Percentiles rank a stretch among this genome's conserved stretches.
These are phyloP conservation scores for Pythium dissotocum DNA, from an alignment of 352 stramenopile genomes.

Conservation along the genomic window DNA sequence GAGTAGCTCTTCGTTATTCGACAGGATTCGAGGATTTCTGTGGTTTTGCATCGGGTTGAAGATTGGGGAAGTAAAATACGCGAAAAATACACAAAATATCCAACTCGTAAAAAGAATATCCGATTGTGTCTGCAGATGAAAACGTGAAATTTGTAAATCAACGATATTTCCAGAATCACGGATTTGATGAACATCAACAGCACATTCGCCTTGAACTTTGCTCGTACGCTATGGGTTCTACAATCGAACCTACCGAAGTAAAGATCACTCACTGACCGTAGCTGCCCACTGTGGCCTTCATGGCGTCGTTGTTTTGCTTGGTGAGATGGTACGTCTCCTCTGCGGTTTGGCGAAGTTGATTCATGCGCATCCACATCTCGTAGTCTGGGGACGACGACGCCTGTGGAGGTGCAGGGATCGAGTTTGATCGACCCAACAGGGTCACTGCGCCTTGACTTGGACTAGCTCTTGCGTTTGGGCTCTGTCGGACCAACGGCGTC, in stretches of 20 bases:
- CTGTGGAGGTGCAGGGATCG: neutral
- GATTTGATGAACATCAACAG: no score
- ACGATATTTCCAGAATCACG: no score
- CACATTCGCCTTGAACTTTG: no score
- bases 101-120: neutral
- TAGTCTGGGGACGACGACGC: neutral
- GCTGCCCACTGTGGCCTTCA: neutral
- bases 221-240: no score
- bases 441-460: neutral
- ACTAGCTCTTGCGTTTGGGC: neutral
- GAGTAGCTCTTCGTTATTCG: slow-evolving; percentile 7
- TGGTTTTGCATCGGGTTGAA: slow-evolving; percentile 4
- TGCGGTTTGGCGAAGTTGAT: slow-evolving; percentile 10
- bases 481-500: neutral
- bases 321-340: slow-evolving; percentile 16
- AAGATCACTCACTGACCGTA: neutral
- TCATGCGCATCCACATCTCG: slow-evolving; percentile 13
- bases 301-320: slow-evolving; percentile 2
- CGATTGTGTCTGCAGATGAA: neutral
- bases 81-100: neutral
- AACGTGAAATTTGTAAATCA: neutral
- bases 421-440: neutral
- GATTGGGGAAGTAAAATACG: neutral
- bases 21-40: neutral
- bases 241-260: no score